Percentiles rank a stretch among this genome's conserved stretches.
Evolutionary conservation across 2,329 filamentous ascomycete species (phyloP).

Genomic region (Capronia epimyces): DNA sequence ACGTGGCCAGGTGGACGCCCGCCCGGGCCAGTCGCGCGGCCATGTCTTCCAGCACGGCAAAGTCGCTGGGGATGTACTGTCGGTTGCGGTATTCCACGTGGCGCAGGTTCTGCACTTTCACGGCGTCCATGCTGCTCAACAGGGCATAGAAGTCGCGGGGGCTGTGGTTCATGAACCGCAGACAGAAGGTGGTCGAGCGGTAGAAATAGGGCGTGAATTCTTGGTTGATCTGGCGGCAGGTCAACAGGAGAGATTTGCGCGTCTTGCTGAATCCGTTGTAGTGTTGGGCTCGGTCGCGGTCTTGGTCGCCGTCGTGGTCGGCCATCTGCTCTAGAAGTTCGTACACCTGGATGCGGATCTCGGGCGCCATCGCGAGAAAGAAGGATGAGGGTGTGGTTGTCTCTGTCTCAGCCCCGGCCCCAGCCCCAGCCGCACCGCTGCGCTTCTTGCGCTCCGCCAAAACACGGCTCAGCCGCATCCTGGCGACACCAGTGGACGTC

Average conservation of each 20-base stretch:
- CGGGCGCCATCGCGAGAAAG: background rate
- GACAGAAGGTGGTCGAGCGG: slow-evolving; percentile 1
- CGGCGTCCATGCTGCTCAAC: background rate
- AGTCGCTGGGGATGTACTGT: background rate
- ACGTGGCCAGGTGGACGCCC: background rate
- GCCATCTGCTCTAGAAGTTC: background rate
- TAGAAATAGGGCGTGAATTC: slow-evolving; percentile 1
- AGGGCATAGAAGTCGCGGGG: background rate
- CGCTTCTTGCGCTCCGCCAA: background rate
- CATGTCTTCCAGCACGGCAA: background rate
- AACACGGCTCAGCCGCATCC: no score
- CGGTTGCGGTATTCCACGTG: background rate
- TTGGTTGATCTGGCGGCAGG: background rate
- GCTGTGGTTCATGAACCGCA: background rate
- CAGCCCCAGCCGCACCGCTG: no score
- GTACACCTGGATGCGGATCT: slow-evolving; percentile 1
- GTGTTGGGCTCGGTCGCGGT: background rate
- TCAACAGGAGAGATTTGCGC: background rate
- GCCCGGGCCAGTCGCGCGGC: background rate
- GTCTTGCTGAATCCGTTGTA: background rate
- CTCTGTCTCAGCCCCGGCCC: background rate
- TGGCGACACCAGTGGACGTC: background rate
- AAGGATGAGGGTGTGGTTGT: background rate
- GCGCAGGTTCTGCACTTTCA: background rate
- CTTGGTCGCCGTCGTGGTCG: background rate